phyloP scores from a whole-genome alignment of 352 stramenopile species.

The Aphanomyces invadans region DNA sequence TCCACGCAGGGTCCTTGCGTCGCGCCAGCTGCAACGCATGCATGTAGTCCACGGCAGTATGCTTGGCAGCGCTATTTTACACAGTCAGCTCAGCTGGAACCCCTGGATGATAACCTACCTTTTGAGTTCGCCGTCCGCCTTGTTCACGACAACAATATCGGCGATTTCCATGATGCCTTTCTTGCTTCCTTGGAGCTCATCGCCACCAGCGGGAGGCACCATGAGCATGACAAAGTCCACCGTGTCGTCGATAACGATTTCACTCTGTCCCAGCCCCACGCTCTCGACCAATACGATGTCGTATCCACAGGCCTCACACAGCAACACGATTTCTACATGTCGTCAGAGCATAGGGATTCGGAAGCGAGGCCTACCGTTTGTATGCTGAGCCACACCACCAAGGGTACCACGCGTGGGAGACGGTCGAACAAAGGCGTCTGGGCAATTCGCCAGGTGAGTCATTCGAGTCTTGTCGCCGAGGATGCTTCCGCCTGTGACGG shows the following conservation, averaged over 20 bases:
- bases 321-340: constrained; percentile 82
- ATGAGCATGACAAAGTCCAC: constrained; percentile 96
- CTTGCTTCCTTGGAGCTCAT: constrained; percentile 96
- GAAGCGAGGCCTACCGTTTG: constrained; percentile 33
- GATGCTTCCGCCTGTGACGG: constrained; percentile 92
- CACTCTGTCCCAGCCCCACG: constrained; percentile 95
- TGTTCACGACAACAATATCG: constrained; percentile 97
- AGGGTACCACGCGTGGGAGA: constrained; percentile 84
- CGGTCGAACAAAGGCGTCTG: constrained; percentile 88
- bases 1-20: constrained; percentile 74
- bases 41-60: constrained; percentile 67
- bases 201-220: constrained; percentile 90
- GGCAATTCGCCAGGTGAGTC: constrained; percentile 88
- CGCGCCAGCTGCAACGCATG: constrained; percentile 78
- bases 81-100: neutral
- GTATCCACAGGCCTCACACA: constrained; percentile 91
- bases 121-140: constrained; percentile 89
- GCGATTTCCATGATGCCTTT: constrained; percentile 98
- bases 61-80: constrained; percentile 46
- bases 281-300: constrained; percentile 96
- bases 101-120: constrained; percentile 27
- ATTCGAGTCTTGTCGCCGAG: constrained; percentile 98
- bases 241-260: constrained; percentile 94
- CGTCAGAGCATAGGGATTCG: neutral
- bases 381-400: constrained; percentile 64